A percentile compares a stretch with the other conserved stretches of the same genome.
Evolutionary conservation across 2,329 filamentous ascomycete species (phyloP).

Genomic region (Didymella segeticola): DNA sequence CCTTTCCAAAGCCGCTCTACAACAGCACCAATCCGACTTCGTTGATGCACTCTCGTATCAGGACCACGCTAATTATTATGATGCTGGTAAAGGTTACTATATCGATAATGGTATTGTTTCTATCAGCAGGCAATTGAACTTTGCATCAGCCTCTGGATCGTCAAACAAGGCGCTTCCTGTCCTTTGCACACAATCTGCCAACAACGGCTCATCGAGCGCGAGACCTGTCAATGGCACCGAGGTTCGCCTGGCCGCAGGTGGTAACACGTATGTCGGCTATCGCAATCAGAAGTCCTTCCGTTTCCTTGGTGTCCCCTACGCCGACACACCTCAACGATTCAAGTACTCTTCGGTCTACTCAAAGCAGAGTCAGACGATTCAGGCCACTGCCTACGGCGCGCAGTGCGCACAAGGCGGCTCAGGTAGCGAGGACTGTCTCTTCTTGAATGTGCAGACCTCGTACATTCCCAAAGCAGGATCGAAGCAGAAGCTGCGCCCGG

Average conservation of each 20-base stretch:
- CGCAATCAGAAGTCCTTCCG: conserved; percentile 59
- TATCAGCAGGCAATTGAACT: conserved; percentile 45
- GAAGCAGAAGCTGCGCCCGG: conserved; percentile 45
- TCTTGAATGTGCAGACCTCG: conserved; percentile 37
- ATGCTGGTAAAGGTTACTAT: conserved; percentile 50
- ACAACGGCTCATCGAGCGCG: conserved; percentile 43
- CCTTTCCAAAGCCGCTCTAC: conserved; percentile 51
- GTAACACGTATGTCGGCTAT: conserved; percentile 58
- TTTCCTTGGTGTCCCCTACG: conserved; percentile 58
- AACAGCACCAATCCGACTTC: conserved; percentile 56
- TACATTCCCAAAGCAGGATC: conserved; percentile 48
- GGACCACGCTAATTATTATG: conserved; percentile 50
- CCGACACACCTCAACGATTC: conserved; percentile 52
- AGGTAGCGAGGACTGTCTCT: conserved; percentile 43
- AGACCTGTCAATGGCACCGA: conserved; percentile 35
- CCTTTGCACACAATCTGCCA: conserved; percentile 59
- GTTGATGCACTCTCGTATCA: conserved; percentile 55
- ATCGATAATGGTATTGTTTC: conserved; percentile 52
- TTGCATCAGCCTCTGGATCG: conserved; percentile 35
- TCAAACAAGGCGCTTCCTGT: conserved; percentile 51
- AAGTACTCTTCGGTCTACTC: conserved; percentile 57
- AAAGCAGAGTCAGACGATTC: conserved; percentile 53
- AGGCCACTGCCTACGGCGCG: conserved; percentile 55
- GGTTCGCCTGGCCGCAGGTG: conserved; percentile 50
- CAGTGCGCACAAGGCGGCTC: conserved; percentile 53